Base-by-base conservation (phyloP, 2,329 filamentous ascomycete genomes). In the Microsporum canis region DNA sequence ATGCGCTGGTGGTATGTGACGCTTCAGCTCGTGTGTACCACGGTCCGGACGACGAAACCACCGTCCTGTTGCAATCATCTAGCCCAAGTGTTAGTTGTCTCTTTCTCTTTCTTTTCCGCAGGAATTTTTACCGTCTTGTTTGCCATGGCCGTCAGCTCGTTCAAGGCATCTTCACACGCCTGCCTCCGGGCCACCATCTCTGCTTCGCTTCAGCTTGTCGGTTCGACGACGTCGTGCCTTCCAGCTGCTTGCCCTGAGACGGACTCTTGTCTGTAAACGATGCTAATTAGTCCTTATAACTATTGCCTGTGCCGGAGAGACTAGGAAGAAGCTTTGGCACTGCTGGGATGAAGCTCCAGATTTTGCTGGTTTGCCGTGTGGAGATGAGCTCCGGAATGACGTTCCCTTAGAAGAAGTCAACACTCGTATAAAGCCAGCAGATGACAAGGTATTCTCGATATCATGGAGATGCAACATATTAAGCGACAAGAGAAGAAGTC, bases 21-120 rank as follows among this genome's bases (percentile, higher is more conserved):
- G 70, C 63, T 75, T 74, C 41, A 76, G 61, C 33, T 74, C 73
- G 12, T 68, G 63, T 29, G 68, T 68, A 10, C 70, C 68, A 45
- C 72, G 69, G 57, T 71, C 64, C 12, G 73, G 73, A 14, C 70
- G 72, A 57, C 71, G 72, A 59, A 77, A 76, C 60, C 75, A 72
- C 6, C 73, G 72, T 23, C 72, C 74, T 10, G 72, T 75, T 38
- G 76, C 75, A 60, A 76, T 67, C 31, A 77, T 70, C 75, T 77
- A 65, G 17, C 5, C 27, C 5, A 6, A 53, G 10, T 12, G 39
- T 43, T 17, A 43, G 49, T 34, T n/a, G 29, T 7, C 43, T 47
- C 43, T 29, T 7, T 23, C 5, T 43, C 17, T 43, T n/a, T n/a
- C 10, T 39, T 29, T 36, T 23, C 31, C 33, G 53, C 12, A 7